These are phyloP conservation scores for Metarhizium sp. DNA, from an alignment of 2,329 filamentous ascomycete species.

Conservation along the genomic window DNA sequence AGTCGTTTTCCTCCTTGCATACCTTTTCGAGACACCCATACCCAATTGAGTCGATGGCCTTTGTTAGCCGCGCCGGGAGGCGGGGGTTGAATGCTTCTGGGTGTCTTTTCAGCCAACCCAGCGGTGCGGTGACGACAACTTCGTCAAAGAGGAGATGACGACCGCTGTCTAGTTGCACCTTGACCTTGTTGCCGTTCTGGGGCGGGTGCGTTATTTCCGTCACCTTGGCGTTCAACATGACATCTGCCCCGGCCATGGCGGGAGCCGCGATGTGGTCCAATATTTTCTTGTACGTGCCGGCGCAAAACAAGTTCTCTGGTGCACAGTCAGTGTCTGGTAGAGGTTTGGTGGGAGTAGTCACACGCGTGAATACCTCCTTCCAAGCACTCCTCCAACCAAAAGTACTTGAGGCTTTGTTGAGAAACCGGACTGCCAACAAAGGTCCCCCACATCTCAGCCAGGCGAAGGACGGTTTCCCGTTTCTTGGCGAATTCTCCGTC, in stretches of 20 bases:
- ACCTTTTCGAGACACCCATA: conserved; percentile 67
- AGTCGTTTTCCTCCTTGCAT: background rate
- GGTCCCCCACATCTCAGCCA: conserved; percentile 59
- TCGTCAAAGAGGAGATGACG: conserved; percentile 50
- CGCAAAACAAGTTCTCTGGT: conserved; percentile 51
- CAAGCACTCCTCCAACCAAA: conserved; percentile 71
- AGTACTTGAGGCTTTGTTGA: conserved; percentile 63
- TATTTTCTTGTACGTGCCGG: conserved; percentile 49
- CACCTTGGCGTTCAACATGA: conserved; percentile 41
- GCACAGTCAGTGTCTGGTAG: background rate
- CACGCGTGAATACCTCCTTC: conserved; percentile 46
- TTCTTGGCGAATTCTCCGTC: conserved; percentile 29
- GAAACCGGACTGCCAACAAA: conserved; percentile 59
- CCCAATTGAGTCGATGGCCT: conserved; percentile 54
- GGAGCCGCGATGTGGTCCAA: conserved; percentile 49
- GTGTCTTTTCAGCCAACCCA: conserved; percentile 60
- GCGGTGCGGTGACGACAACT: conserved; percentile 56
- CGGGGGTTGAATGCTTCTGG: conserved; percentile 49
- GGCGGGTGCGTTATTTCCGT: conserved; percentile 29
- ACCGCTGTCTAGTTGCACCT: conserved; percentile 33
- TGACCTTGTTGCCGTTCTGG: conserved; percentile 15
- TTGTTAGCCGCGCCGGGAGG: conserved; percentile 45
- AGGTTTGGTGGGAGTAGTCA: background rate
- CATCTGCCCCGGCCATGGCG: conserved; percentile 42
- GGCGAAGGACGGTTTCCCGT: conserved; percentile 36